Evolutionary conservation across 495 filamentous ascomycete genomes (phyloP).

Genomic region (Glonium stellatum): DNA sequence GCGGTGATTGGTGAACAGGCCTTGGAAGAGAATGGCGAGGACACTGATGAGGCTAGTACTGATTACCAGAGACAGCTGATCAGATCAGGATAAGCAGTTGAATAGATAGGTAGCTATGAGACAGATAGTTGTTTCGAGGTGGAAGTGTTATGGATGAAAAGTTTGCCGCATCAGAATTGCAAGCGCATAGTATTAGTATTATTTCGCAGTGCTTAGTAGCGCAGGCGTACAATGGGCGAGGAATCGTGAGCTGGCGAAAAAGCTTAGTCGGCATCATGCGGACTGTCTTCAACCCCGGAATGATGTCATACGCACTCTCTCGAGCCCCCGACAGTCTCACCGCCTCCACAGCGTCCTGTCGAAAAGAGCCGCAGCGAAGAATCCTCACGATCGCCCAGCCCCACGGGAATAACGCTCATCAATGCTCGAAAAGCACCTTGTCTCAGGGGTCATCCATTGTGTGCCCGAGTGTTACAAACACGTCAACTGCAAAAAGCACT

Average conservation of each 20-base stretch:
- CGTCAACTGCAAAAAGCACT: background rate
- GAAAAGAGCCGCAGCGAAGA: background rate
- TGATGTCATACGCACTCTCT: background rate
- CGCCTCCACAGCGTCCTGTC: background rate
- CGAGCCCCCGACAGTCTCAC: background rate
- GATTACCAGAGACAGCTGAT: background rate
- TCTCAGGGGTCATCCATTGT: background rate
- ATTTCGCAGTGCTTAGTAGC: background rate
- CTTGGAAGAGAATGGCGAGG: background rate
- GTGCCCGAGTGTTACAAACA: background rate
- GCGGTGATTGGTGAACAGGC: slow-evolving; percentile 20
- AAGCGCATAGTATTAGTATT: background rate
- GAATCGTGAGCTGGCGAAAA: background rate
- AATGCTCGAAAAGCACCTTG: background rate
- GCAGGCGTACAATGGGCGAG: background rate
- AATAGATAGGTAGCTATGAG: background rate
- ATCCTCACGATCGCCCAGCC: background rate
- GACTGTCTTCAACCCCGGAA: background rate
- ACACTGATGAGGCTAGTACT: slow-evolving; percentile 9
- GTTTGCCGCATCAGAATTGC: background rate
- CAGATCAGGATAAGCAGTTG: background rate
- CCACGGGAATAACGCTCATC: background rate
- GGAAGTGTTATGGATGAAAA: background rate
- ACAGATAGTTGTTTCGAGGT: background rate
- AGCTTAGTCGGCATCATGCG: background rate